These are phyloP conservation scores for Coleophoma crateriformis DNA, from an alignment of 2,329 filamentous ascomycete genomes.

Conservation along the genomic window DNA sequence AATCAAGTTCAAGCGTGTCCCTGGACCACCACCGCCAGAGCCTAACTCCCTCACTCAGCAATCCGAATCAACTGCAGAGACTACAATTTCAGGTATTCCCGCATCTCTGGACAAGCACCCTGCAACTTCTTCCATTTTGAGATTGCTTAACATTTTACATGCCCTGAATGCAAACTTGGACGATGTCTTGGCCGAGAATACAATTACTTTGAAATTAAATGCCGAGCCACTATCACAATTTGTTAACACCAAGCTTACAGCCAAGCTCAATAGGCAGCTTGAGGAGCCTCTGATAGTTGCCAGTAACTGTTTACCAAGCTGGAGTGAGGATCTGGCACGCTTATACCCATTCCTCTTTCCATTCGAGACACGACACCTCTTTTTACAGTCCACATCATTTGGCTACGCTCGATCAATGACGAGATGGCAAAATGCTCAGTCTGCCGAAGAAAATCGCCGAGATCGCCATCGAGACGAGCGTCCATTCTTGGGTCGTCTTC, in stretches of 20 bases:
- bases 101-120: constrained; percentile 78
- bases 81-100: constrained; percentile 59
- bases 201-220: constrained; percentile 63
- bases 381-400: constrained; percentile 96
- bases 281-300: constrained; percentile 96
- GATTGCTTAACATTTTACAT: constrained; percentile 83
- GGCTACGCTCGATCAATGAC: constrained; percentile 97
- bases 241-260: constrained; percentile 96
- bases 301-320: constrained; percentile 90
- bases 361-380: constrained; percentile 94
- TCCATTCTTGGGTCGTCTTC: constrained; percentile 83
- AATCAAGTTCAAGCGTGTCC: constrained; percentile 84
- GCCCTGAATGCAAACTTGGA: constrained; percentile 90
- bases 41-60: constrained; percentile 53
- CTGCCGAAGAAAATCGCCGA: constrained; percentile 71
- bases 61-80: constrained; percentile 42
- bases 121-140: constrained; percentile 80
- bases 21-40: constrained; percentile 75
- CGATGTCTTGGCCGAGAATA: constrained; percentile 78
- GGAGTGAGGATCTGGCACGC: constrained; percentile 92
- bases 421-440: constrained; percentile 90
- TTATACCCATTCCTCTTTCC: constrained; percentile 96
- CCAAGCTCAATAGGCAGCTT: constrained; percentile 92
- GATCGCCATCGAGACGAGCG: constrained; percentile 83
- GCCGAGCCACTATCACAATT: constrained; percentile 87